These are phyloP conservation scores for Fusarium dimerum DNA, from an alignment of 2,329 filamentous ascomycete genomes.

Conservation along the genomic window DNA sequence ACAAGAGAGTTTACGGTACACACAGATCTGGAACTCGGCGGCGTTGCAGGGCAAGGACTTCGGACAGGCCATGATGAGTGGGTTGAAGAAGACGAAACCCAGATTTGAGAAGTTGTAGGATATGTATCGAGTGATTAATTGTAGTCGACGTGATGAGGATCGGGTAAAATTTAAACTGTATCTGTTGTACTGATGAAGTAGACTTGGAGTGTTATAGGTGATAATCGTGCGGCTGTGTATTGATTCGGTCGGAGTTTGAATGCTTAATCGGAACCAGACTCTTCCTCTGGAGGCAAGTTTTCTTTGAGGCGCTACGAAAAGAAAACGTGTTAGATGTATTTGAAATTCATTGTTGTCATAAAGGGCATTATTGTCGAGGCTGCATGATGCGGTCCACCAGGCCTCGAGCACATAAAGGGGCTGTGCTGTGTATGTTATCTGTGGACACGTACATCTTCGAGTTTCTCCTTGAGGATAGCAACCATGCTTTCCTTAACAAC, in stretches of 20 bases:
- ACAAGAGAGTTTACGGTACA: constrained; percentile 79
- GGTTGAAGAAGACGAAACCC: constrained; percentile 75
- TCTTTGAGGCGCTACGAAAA: constrained; percentile 48
- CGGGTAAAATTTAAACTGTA: background rate
- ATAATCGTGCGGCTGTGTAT: background rate
- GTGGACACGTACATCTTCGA: constrained; percentile 64
- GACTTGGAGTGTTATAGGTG: background rate
- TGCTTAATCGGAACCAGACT: constrained; percentile 51
- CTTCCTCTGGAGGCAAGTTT: constrained; percentile 52
- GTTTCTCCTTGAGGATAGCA: constrained; percentile 62
- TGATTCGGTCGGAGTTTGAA: background rate
- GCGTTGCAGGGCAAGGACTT: constrained; percentile 83
- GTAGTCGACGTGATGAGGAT: background rate
- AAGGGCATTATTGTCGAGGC: constrained; percentile 3
- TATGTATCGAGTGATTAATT: background rate
- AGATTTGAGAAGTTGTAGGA: constrained; percentile 79
- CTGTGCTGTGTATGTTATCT: background rate
- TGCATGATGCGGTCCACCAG: background rate
- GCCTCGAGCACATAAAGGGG: background rate
- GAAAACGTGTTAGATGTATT: constrained; percentile 8
- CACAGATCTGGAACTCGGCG: constrained; percentile 82
- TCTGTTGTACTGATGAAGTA: background rate
- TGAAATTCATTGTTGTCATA: background rate
- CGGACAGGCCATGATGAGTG: constrained; percentile 70
- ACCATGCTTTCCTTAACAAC: constrained; percentile 76